A percentile compares a stretch with the other conserved stretches of the same genome.
phyloP scores from a whole-genome alignment of 345 rosid species.

The Hibiscus trionum region DNA sequence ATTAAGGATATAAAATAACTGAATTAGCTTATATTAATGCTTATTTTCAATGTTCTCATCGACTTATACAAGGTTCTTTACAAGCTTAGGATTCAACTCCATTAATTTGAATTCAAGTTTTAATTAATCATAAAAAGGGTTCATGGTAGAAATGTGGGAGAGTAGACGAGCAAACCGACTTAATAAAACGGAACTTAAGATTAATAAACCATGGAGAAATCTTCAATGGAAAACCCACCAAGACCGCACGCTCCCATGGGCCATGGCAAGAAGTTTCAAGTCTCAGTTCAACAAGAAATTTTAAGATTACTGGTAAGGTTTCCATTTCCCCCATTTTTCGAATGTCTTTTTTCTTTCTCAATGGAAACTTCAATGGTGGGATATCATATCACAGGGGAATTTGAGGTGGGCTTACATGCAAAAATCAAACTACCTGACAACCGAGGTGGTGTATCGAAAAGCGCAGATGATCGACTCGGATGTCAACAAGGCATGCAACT shows the following conservation, averaged over 20 bases:
- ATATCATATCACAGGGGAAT: slow-evolving; percentile 46
- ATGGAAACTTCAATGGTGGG: neutral
- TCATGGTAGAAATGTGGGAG: slow-evolving; percentile 68
- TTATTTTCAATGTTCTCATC: slow-evolving; percentile 52
- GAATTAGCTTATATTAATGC: too few species aligned
- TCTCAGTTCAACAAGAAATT: slow-evolving; percentile 80
- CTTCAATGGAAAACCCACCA: slow-evolving; percentile 87
- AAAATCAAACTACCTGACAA: slow-evolving; percentile 58
- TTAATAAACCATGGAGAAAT: slow-evolving; percentile 79
- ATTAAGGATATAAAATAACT: too few species aligned
- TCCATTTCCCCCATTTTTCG: too few species aligned
- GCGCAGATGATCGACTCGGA: slow-evolving; percentile 87
- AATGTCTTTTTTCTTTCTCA: neutral
- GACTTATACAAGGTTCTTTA: slow-evolving; percentile 72
- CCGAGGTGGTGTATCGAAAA: slow-evolving; percentile 76
- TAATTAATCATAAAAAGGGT: too few species aligned
- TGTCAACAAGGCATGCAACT: slow-evolving; percentile 75
- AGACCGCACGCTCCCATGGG: slow-evolving; percentile 80
- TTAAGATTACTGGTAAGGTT: slow-evolving; percentile 64
- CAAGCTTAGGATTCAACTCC: neutral
- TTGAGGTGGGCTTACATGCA: slow-evolving; percentile 97
- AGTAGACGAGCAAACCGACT: slow-evolving; percentile 69
- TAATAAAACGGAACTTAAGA: slow-evolving; percentile 76
- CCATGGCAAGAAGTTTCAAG: slow-evolving; percentile 80
- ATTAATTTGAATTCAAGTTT: too few species aligned